Evolutionary conservation across 148 eudicot genomes (phyloP).

Genomic region (Vaccinium macrocarpon): DNA sequence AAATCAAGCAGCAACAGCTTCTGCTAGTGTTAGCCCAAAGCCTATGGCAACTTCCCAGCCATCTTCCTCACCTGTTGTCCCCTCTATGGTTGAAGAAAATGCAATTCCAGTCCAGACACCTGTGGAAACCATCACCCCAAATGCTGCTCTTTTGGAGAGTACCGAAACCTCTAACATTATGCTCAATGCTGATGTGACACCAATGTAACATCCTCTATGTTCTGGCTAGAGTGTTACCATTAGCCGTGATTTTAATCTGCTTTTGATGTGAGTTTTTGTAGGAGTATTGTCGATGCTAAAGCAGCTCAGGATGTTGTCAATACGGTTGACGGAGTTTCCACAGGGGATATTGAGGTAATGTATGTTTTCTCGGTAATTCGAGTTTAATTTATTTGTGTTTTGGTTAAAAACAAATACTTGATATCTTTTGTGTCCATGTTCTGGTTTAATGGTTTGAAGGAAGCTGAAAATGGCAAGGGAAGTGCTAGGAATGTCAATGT

Average conservation of each 20-base stretch:
- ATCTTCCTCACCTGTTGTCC: conserved; percentile 28
- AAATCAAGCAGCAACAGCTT: conserved; percentile 40
- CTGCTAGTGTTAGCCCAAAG: conserved; percentile 34
- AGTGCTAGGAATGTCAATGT: conserved; percentile 33
- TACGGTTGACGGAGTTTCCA: conserved; percentile 29
- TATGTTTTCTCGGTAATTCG: background rate
- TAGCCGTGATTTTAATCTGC: background rate
- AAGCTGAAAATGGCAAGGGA: conserved; percentile 40
- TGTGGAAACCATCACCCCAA: conserved; percentile 30
- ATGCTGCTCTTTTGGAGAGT: conserved; percentile 32
- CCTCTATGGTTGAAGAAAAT: conserved; percentile 29
- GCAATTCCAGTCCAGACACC: conserved; percentile 34
- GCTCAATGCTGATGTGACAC: conserved; percentile 29
- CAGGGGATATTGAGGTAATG: conserved; percentile 54
- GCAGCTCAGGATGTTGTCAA: conserved; percentile 41
- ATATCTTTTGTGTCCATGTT: conserved; percentile 4
- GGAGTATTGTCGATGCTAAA: conserved; percentile 31
- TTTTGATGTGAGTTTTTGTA: conserved; percentile 24
- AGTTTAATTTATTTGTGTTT: background rate
- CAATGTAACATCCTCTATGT: conserved; percentile 34
- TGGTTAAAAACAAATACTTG: conserved; percentile 3
- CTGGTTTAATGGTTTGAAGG: conserved; percentile 40
- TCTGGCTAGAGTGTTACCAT: conserved; percentile 1
- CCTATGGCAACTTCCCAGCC: conserved; percentile 30
- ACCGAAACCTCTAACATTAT: conserved; percentile 24